A percentile compares a stretch with the other conserved stretches of the same genome.
These are phyloP conservation scores for Tephrocybe sp. DNA, from an alignment of 768 basidiomycete genomes.

Conservation along the genomic window DNA sequence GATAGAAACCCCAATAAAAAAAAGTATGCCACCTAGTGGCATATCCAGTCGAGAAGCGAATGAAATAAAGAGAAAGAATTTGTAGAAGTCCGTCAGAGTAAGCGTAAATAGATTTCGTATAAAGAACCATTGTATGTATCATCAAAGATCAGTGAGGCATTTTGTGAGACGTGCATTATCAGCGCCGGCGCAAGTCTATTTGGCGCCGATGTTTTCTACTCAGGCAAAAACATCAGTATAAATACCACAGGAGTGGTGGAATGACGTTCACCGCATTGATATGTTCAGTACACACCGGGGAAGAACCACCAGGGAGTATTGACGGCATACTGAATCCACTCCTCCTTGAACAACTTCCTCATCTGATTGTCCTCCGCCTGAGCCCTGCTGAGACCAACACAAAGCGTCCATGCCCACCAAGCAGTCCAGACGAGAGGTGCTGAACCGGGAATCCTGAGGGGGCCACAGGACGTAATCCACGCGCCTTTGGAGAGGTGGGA, in stretches of 20 bases:
- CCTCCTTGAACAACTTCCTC: slow-evolving; percentile 37
- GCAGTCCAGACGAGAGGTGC: slow-evolving; percentile 26
- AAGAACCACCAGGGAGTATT: slow-evolving; percentile 46
- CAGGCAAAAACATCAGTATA: not conserved
- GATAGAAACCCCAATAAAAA: no score
- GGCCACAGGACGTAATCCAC: slow-evolving; percentile 36
- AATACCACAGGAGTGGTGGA: not conserved
- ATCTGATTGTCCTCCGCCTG: slow-evolving; percentile 49
- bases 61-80: slow-evolving; percentile 5
- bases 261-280: not conserved
- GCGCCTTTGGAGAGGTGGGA: slow-evolving; percentile 41
- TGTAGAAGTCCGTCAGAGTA: slow-evolving; percentile 3
- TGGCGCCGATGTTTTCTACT: slow-evolving; percentile 2
- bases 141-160: slow-evolving; percentile 3
- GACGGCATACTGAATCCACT: slow-evolving; percentile 47
- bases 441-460: slow-evolving; percentile 21
- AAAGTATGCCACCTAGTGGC: no score
- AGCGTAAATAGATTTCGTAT: not conserved
- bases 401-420: slow-evolving; percentile 46
- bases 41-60: slow-evolving; percentile 6
- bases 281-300: slow-evolving; percentile 36
- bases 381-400: slow-evolving; percentile 43
- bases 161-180: not conserved
- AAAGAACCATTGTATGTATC: slow-evolving; percentile 1
- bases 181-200: not conserved